These are phyloP conservation scores for Calophaca sinica DNA, from an alignment of 306 rosid genomes.

Conservation along the genomic window DNA sequence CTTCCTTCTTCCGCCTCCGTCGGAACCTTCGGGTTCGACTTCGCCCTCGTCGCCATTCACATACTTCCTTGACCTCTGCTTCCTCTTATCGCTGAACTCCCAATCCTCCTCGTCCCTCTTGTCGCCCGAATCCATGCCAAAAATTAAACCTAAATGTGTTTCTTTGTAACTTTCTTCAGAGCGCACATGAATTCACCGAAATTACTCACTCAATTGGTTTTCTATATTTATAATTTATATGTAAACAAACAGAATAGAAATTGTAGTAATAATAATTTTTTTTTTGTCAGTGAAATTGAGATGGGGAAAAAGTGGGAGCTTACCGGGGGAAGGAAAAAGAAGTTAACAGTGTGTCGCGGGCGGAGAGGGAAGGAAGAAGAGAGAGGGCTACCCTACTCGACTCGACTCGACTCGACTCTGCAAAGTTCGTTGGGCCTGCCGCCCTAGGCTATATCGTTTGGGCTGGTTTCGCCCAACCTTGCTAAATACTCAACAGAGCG, in stretches of 20 bases:
- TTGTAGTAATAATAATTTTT: not conserved
- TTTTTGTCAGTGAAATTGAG: not conserved
- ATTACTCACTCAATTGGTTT: conserved; percentile 8
- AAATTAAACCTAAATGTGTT: conserved; percentile 36
- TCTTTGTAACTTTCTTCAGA: not conserved
- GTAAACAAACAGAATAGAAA: not conserved
- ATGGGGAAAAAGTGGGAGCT: not conserved
- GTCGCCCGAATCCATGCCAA: conserved; percentile 47
- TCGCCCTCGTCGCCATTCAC: conserved; percentile 71
- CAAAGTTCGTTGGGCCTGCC: not conserved
- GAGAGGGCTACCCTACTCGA: not conserved
- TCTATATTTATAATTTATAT: not conserved
- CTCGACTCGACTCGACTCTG: not conserved
- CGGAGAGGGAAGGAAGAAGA: not conserved
- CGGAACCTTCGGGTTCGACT: conserved; percentile 56
- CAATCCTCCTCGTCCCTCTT: conserved; percentile 74
- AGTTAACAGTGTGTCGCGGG: conserved; percentile 13
- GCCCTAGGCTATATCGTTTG: not conserved
- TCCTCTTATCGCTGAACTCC: conserved; percentile 81
- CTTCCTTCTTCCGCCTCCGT: conserved; percentile 70
- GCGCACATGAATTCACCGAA: conserved; percentile 23
- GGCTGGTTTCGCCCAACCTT: no score
- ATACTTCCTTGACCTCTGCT: conserved; percentile 74
- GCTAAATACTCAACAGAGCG: no score
- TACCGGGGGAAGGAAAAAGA: conserved; percentile 37